Evolutionary conservation across 2,329 filamentous ascomycete species (phyloP), one percentile per base, ranked within the genome.

Genomic region (Capronia epimyces): DNA sequence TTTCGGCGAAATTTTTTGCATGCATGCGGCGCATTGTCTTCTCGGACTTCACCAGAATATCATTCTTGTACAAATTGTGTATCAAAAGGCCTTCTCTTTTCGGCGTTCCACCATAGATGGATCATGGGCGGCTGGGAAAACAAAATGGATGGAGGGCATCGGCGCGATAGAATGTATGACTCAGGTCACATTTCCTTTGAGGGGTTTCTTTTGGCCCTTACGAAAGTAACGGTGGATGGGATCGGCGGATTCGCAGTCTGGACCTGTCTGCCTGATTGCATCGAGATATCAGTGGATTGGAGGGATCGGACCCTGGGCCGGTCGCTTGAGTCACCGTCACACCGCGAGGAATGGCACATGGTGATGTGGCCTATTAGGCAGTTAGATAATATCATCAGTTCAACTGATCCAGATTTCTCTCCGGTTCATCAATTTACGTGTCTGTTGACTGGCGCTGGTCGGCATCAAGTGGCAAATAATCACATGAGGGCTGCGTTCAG

Each of bases 101-200:
- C 50, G 56, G 56, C 51, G 56, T 58, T 57, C 18, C 46, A 48
- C 18, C 15, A 56, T 60, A 58, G 56, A 60, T 36, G 3, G 49
- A 53, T 45, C 22, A 16, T 51, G 50, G 56, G 24, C 48, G 37
- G 22, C 12, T 53, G 25, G 22, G 42, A 52, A 46, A 46, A 40
- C 42, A 51, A 42, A 42, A 24, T 22, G 20, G 9, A 25, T 22
- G 20, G 21, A 39, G 41, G 40, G 46, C 36, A 40, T 48, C 53
- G 53, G 45, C 48, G 44, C 37, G 36, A 58, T 59, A 59, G 57
- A 59, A 45, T 52, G 54, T 49, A 50, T 53, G 59, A 61, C 59
- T 56, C 59, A 57, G 56, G 59, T 61, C 59, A 58, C 43, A 43
- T 32, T 52, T 56, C 55, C 43, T 50, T 52, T 52, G 45, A 41